Conservation (phyloP, 2,329 filamentous ascomycete species). For the Meredithiella fracta region DNA sequence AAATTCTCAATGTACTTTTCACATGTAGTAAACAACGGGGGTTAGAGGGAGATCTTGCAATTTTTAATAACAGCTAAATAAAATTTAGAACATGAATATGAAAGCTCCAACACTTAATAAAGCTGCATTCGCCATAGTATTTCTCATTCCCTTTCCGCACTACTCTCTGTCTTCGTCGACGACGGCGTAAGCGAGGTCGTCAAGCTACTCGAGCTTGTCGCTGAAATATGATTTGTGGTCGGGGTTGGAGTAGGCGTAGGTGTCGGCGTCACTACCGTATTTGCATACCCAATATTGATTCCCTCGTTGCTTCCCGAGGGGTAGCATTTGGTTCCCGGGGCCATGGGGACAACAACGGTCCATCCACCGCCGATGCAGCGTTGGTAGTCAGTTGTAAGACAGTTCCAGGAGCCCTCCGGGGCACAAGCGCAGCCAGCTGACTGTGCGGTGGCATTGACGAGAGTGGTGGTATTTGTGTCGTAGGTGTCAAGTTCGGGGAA, state of each 20-base stretch:
- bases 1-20: too few relatives aligned
- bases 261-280: background rate
- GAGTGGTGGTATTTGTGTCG: background rate
- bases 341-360: constrained; percentile 28
- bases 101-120: background rate
- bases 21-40: too few relatives aligned
- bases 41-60: too few relatives aligned
- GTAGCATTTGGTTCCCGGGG: constrained; percentile 29
- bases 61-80: too few relatives aligned
- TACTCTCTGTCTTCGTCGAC: background rate
- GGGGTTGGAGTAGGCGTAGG: background rate
- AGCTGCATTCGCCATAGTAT: background rate
- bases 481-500: background rate
- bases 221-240: background rate
- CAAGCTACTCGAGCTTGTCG: background rate
- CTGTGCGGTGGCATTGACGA: constrained; percentile 17
- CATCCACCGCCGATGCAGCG: constrained; percentile 32
- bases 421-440: constrained; percentile 25
- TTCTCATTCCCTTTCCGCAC: background rate
- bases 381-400: constrained; percentile 33
- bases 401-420: constrained; percentile 38
- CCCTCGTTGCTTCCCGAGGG: constrained; percentile 28
- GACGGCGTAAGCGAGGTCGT: background rate
- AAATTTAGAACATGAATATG: background rate
- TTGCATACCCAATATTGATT: constrained; percentile 20